Evolutionary conservation across 495 filamentous ascomycete genomes (phyloP), one percentile per base, ranked within the genome.

Genomic region (Lindgomyces ingoldianus): DNA sequence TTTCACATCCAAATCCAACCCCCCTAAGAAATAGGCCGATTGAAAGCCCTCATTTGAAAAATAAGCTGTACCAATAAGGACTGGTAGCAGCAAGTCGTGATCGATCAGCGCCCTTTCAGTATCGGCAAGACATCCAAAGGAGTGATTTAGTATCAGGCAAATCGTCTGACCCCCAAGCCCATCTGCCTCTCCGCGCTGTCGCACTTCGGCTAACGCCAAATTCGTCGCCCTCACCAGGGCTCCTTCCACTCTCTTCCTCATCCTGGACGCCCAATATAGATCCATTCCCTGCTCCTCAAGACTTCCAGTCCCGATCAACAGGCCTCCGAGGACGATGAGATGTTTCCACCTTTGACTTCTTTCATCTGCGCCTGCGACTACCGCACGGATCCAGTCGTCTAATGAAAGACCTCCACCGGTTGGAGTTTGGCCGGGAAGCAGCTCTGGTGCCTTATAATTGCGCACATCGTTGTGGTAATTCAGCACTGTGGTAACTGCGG

Each of bases 321-420:
- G 78, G 12, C 94, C 94, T 1, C 83, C 85, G 9, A 98, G 82
- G 1, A 93, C 81, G 24, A 96, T 79, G 25, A 91, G 71, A 76
- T 98, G 94, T 76, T 91, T 87, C 94, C 93, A 97, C 74, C 91
- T 79, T 49, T 85, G 89, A 1, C 91, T 92, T 65, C 84, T 82
- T 12, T 93, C 89, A 72, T 98, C 91, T 3, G 91, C 87, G 11
- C 94, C 93, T 70, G 86, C 87, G 21, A 91, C 84, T 1, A 96
- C 83, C 0, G 92, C 91, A 63, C 85, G 85, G 4, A 90, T 81
- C 94, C 94, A 98, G 36, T 86, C 89, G 63, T 96, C 89, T 39
- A 79, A 44, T 21, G 68, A 52, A 10, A 73, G 64, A 1, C 60
- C 42, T 19, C 53, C 57, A 4, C 49, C 68, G 36, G 55, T 56